Evolutionary conservation across 805 yeast genomes (phyloP), one percentile per base, ranked within the genome.

Genomic region (Zygoascus ofunaensis): DNA sequence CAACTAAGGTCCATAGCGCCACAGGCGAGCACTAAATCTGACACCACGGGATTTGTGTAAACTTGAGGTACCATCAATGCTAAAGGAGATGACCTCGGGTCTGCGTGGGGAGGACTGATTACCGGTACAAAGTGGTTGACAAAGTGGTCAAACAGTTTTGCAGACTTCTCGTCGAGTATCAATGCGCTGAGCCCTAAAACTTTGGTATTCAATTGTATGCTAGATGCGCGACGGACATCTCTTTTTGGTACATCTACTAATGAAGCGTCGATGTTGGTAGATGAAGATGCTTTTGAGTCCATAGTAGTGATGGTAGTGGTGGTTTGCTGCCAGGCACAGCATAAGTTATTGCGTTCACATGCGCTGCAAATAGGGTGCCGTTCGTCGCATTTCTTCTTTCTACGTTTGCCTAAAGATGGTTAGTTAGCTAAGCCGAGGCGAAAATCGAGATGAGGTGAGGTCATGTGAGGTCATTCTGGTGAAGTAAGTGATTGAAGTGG

Each of bases 321-420:
- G 12, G 8, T 34, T n/a, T n/a, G n/a, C 26, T 19, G 41, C 41
- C 41, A 38, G 15, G 41, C 21, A 24, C 41, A 38, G 32, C 18
- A 17, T 32, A 38, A 38, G 10, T 17, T 24, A 22, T 38, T 38
- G 10, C 41, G 14, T 22, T 38, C 28, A 15, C 41, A 38, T 4
- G 34, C 41, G n/a, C 21, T 14, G 26, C 41, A 38, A 23, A 38
- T 38, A 12, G 41, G 41, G 26, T 38, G 41, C 32, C 21, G 23
- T 24, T 38, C 41, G 17, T 38, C 41, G 33, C 41, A 38, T 38
- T 38, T 38, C 23, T 38, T 38, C 19, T 38, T 38, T 14, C 41
- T 21, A 3, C 41, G 32, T n/a, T 38, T 38, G 34, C 41, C 41
- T 38, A 19, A 7, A 36, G n/a, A n/a, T n/a, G n/a, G n/a, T n/a